A percentile compares a stretch with the other conserved stretches of the same genome.
These are phyloP conservation scores for Hymenoscyphus fructigenus DNA, from an alignment of 2,329 filamentous ascomycete genomes.

Conservation along the genomic window DNA sequence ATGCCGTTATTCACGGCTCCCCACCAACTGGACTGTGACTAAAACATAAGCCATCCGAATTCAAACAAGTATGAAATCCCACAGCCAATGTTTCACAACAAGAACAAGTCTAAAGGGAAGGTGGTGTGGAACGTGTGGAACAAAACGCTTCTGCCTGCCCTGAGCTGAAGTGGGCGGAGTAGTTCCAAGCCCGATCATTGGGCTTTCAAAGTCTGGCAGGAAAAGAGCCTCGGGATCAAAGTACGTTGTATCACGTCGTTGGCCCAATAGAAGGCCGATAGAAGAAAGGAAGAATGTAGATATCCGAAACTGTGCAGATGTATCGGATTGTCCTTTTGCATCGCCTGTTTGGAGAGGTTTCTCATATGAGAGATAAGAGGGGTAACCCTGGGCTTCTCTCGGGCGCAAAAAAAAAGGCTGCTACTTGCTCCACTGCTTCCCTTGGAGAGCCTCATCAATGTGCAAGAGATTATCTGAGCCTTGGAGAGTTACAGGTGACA, in stretches of 20 bases:
- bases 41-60: not conserved
- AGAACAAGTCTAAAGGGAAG: not conserved
- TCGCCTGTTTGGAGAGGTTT: not conserved
- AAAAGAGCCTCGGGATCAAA: not conserved
- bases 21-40: not conserved
- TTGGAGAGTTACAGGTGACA: too few relatives aligned
- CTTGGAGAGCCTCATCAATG: too few relatives aligned
- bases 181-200: not conserved
- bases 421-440: too few relatives aligned
- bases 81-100: not conserved
- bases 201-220: conserved; percentile 3
- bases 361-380: not conserved
- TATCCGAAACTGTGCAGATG: not conserved
- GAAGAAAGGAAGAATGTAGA: not conserved
- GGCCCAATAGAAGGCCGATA: not conserved
- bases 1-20: not conserved
- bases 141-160: conserved; percentile 1
- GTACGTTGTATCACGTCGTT: not conserved
- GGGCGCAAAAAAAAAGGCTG: too few relatives aligned
- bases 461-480: too few relatives aligned
- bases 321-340: not conserved
- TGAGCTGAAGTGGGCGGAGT: not conserved
- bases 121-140: not conserved
- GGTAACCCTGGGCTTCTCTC: too few relatives aligned
- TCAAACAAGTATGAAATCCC: not conserved